A percentile compares a stretch with the other conserved stretches of the same genome.
phyloP scores from a whole-genome alignment of 176 grass and related monocot genomes.

The Rhipidocladum racemiflorum region DNA sequence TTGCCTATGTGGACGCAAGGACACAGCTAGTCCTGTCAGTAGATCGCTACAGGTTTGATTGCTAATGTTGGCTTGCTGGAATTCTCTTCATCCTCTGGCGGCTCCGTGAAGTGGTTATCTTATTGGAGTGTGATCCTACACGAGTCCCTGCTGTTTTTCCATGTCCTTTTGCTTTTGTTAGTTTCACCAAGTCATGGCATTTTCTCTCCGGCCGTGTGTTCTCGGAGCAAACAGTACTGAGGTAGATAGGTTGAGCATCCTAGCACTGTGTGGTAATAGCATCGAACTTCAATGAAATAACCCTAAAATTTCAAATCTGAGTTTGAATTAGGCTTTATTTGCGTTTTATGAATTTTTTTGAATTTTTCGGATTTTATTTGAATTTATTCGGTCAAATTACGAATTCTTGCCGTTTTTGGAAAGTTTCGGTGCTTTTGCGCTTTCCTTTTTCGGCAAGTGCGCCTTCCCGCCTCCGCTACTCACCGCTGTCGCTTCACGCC shows the following conservation, averaged over 20 bases:
- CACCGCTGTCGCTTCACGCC: no score
- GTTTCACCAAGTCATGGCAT: background rate
- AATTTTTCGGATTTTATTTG: no score
- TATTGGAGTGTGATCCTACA: constrained; percentile 19
- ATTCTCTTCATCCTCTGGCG: constrained; percentile 22
- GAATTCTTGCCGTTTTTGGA: no score
- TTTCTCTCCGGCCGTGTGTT: background rate
- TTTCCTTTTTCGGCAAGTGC: no score
- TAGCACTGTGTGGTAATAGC: background rate
- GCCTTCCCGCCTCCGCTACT: no score
- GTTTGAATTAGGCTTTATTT: no score
- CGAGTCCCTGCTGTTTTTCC: background rate
- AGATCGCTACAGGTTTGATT: constrained; percentile 35
- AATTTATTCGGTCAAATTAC: no score
- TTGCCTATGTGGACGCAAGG: constrained; percentile 40
- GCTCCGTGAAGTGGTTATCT: constrained; percentile 26
- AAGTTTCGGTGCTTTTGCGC: no score
- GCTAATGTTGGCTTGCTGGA: constrained; percentile 23
- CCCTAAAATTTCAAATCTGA: no score
- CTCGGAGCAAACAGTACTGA: background rate
- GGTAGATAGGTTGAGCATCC: background rate
- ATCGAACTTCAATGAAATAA: no score
- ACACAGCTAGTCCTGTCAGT: constrained; percentile 31
- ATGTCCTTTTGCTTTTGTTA: background rate
- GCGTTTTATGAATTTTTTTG: no score